These are phyloP conservation scores for Capsicum chinense DNA, from an alignment of 257 asterid species.

Conservation along the genomic window DNA sequence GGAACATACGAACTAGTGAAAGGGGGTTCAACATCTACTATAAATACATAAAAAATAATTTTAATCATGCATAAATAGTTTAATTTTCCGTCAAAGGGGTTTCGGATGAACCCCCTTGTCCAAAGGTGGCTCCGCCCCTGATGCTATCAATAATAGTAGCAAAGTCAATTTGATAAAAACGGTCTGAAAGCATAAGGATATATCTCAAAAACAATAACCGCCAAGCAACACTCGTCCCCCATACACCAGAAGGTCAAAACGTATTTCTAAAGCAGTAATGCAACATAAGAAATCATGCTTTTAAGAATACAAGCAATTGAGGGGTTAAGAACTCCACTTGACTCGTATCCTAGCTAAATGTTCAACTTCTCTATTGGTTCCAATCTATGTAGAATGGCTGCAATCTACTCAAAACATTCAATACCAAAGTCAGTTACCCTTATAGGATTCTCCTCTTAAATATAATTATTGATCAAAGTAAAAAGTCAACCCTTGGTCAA, in stretches of 20 bases:
- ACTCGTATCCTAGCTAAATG: background rate
- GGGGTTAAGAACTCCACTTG: background rate
- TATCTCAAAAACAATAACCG: background rate
- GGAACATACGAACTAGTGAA: too few relatives aligned
- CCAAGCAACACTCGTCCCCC: background rate
- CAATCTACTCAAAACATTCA: background rate
- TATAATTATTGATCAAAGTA: background rate
- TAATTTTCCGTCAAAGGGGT: too few relatives aligned
- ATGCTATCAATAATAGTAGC: background rate
- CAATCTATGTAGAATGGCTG: background rate
- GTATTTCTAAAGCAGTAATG: background rate
- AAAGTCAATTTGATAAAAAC: background rate
- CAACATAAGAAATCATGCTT: background rate
- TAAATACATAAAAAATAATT: too few relatives aligned
- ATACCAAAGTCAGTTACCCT: background rate
- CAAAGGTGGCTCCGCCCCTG: too few relatives aligned
- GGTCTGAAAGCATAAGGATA: background rate
- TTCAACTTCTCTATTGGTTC: background rate
- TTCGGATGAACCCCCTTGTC: too few relatives aligned
- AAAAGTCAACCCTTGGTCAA: background rate
- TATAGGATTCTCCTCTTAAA: background rate
- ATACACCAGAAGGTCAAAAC: background rate
- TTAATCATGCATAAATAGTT: too few relatives aligned
- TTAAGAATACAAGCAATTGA: background rate
- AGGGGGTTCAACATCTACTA: too few relatives aligned